Conservation (phyloP, 2,329 filamentous ascomycete genomes). For the Aureobasidium pullulans region DNA sequence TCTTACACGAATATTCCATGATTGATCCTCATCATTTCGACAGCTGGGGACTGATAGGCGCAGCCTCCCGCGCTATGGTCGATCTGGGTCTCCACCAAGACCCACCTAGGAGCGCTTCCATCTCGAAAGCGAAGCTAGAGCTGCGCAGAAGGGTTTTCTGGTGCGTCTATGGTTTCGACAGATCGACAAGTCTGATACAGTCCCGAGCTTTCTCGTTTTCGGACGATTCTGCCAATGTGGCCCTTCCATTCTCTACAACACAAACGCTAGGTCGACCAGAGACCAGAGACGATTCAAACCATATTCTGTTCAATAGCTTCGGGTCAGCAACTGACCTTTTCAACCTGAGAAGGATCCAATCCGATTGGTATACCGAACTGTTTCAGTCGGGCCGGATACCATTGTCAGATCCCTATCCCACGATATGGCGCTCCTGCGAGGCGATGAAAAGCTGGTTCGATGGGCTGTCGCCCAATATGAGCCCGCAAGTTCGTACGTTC, state of each 20-base stretch:
- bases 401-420: conserved; percentile 61
- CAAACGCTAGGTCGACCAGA: conserved; percentile 25
- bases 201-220: conserved; percentile 88
- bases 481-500: conserved; percentile 60
- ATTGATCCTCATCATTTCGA: conserved; percentile 87
- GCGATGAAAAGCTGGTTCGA: conserved; percentile 77
- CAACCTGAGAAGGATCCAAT: conserved; percentile 76
- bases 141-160: conserved; percentile 79
- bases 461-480: conserved; percentile 59
- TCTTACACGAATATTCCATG: conserved; percentile 84
- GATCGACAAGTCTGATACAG: conserved; percentile 81
- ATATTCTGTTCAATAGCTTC: conserved; percentile 46
- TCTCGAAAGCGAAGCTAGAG: conserved; percentile 64
- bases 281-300: conserved; percentile 33
- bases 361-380: conserved; percentile 80
- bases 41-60: conserved; percentile 87
- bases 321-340: conserved; percentile 72
- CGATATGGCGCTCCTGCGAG: conserved; percentile 68
- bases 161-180: conserved; percentile 84
- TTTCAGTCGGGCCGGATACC: conserved; percentile 68
- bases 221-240: conserved; percentile 77
- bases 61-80: conserved; percentile 77
- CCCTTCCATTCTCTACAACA: conserved; percentile 52
- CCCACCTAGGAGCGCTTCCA: conserved; percentile 61
- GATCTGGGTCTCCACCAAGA: conserved; percentile 93